These are phyloP conservation scores for Salix udensis DNA, from an alignment of 345 rosid species.

Conservation along the genomic window DNA sequence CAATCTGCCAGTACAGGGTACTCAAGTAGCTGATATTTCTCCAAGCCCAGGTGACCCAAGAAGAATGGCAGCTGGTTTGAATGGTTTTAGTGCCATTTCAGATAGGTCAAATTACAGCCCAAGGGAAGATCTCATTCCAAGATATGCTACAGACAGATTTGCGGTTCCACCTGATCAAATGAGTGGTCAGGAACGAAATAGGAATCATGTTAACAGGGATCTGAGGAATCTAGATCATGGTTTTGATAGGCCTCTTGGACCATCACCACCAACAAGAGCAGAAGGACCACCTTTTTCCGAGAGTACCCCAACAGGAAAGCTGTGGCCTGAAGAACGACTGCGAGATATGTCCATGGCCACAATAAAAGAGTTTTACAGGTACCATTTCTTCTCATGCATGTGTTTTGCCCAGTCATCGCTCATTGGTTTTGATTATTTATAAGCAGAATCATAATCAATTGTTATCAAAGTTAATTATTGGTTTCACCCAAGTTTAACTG, in stretches of 20 bases:
- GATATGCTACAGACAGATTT: slow-evolving; percentile 51
- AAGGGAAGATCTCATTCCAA: slow-evolving; percentile 45
- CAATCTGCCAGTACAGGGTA: slow-evolving; percentile 33
- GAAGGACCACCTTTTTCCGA: slow-evolving; percentile 38
- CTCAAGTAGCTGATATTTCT: slow-evolving; percentile 45
- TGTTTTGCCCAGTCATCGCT: background rate
- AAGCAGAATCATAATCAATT: background rate
- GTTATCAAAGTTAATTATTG: background rate
- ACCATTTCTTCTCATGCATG: slow-evolving; percentile 6
- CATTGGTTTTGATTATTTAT: background rate
- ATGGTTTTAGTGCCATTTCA: slow-evolving; percentile 46
- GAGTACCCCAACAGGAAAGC: slow-evolving; percentile 47
- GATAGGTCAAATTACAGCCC: slow-evolving; percentile 40
- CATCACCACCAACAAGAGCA: slow-evolving; percentile 42
- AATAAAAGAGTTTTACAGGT: slow-evolving; percentile 95
- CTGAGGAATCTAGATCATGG: slow-evolving; percentile 35
- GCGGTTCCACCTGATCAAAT: slow-evolving; percentile 44
- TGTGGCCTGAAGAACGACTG: slow-evolving; percentile 55
- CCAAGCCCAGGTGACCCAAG: slow-evolving; percentile 49
- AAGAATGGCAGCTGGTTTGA: slow-evolving; percentile 50
- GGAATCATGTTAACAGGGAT: slow-evolving; percentile 49
- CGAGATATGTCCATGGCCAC: slow-evolving; percentile 60
- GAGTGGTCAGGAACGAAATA: slow-evolving; percentile 47
- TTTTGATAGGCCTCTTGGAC: slow-evolving; percentile 50
- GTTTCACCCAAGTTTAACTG: background rate